These are phyloP conservation scores for Aspergillus olivimuriae DNA, from an alignment of 495 filamentous ascomycete species.

Conservation along the genomic window DNA sequence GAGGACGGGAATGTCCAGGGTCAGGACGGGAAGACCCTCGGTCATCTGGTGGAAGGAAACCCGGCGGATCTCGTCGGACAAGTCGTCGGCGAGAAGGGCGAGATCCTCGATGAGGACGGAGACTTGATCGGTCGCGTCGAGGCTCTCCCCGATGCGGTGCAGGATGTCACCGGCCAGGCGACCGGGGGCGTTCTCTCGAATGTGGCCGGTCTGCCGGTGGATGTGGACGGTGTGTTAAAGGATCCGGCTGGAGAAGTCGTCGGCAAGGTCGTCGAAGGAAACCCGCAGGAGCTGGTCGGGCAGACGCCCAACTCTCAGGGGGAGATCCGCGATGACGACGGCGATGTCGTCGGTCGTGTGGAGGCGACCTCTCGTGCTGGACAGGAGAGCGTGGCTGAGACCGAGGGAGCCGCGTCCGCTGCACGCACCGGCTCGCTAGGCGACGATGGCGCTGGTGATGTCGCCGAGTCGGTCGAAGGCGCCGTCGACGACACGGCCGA, in stretches of 20 bases:
- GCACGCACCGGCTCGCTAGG: too few relatives aligned
- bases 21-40: slow-evolving; percentile 32
- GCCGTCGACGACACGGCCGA: slow-evolving; percentile 27
- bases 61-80: background rate
- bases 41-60: slow-evolving; percentile 14
- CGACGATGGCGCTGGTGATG: slow-evolving; percentile 26
- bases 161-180: too few relatives aligned
- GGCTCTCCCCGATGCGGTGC: too few relatives aligned
- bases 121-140: slow-evolving; percentile 11
- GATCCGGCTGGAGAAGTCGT: slow-evolving; percentile 8
- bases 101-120: slow-evolving; percentile 31
- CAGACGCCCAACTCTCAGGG: background rate
- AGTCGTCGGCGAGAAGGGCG: slow-evolving; percentile 29
- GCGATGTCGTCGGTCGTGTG: slow-evolving; percentile 12
- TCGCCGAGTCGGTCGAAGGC: slow-evolving; percentile 14
- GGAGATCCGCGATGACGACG: slow-evolving; percentile 28
- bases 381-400: slow-evolving; percentile 4
- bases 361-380: background rate
- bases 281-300: background rate
- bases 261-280: slow-evolving; percentile 13
- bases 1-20: slow-evolving; percentile 38
- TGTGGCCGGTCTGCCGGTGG: background rate
- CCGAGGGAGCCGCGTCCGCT: too few relatives aligned
- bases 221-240: background rate
- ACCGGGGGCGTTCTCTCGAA: too few relatives aligned